Conservation (phyloP, 345 rosid genomes). For the Geranium rotundifolium region DNA sequence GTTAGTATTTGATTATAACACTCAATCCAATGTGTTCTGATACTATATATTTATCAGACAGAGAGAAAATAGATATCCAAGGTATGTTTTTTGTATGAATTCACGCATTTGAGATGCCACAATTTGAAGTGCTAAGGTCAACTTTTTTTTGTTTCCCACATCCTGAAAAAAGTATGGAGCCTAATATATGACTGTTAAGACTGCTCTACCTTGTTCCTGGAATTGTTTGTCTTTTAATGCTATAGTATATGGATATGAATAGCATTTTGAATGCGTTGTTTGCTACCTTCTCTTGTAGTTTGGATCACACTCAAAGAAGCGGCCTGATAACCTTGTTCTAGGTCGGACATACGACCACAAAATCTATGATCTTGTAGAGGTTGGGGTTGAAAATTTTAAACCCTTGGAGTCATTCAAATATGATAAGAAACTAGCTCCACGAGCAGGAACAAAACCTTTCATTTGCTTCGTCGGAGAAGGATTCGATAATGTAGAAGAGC, state of each 20-base stretch:
- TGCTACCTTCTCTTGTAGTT: constrained; percentile 31
- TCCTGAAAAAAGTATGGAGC: no score
- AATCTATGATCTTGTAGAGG: constrained; percentile 82
- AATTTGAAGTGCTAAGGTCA: no score
- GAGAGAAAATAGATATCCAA: no score
- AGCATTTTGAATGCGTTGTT: background rate
- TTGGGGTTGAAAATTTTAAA: constrained; percentile 81
- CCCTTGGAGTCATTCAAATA: constrained; percentile 46
- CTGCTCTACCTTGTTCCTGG: no score
- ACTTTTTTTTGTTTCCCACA: no score
- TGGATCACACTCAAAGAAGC: constrained; percentile 86
- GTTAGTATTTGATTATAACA: no score
- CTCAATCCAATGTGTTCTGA: no score
- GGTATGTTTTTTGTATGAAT: no score
- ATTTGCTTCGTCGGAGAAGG: constrained; percentile 74
- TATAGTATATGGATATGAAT: background rate
- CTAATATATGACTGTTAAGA: no score
- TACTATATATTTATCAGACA: no score
- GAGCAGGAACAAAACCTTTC: constrained; percentile 73
- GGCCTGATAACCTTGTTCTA: constrained; percentile 78
- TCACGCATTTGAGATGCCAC: no score
- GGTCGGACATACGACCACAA: constrained; percentile 82
- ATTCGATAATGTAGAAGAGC: constrained; percentile 64
- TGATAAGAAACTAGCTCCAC: constrained; percentile 75
- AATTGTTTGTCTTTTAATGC: background rate